These are phyloP conservation scores for Talaromyces trachyspermus DNA, from an alignment of 495 filamentous ascomycete genomes.

Conservation along the genomic window DNA sequence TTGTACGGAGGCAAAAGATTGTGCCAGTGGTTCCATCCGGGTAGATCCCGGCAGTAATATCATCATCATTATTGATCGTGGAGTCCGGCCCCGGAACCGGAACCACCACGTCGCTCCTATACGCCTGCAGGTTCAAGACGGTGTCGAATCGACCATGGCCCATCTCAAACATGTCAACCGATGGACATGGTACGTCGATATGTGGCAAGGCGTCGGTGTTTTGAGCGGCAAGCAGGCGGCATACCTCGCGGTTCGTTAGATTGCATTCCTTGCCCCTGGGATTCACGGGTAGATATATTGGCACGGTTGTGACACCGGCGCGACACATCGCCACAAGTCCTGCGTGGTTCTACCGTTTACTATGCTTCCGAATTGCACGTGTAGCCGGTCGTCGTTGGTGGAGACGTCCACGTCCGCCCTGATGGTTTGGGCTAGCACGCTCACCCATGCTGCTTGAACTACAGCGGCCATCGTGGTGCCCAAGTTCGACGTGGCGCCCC, in stretches of 20 bases:
- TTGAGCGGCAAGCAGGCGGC: neutral
- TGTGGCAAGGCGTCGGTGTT: neutral
- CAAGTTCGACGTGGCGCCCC: neutral
- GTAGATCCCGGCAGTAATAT: neutral
- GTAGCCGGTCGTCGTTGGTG: neutral
- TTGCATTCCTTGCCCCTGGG: neutral
- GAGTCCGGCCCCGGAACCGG: too few species aligned
- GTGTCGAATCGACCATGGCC: constrained; percentile 1
- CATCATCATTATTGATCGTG: neutral
- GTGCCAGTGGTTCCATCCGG: neutral
- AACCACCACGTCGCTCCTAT: neutral
- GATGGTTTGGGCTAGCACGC: neutral
- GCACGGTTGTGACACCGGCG: neutral
- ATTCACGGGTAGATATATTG: neutral
- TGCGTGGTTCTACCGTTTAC: constrained; percentile 1
- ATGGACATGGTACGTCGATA: neutral
- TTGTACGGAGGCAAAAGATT: constrained; percentile 1
- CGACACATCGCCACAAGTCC: constrained; percentile 1
- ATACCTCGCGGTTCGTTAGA: neutral
- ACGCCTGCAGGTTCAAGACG: neutral
- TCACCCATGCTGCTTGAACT: neutral
- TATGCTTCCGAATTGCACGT: neutral
- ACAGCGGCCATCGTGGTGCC: neutral
- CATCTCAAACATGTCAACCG: neutral
- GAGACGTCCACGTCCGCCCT: neutral